Conservation (phyloP, 352 stramenopile genomes). For the Phytophthora sojae region DNA sequence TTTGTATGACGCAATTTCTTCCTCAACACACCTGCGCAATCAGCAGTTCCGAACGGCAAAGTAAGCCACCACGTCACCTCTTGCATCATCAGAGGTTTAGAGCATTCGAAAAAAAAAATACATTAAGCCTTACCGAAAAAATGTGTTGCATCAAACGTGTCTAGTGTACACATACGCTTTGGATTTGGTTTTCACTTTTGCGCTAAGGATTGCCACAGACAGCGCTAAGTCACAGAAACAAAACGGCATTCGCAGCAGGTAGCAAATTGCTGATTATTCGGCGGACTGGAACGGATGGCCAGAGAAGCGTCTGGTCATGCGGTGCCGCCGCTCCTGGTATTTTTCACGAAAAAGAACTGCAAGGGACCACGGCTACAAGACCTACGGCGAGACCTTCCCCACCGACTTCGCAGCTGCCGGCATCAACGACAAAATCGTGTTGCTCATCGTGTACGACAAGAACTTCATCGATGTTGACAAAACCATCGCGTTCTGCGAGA, state of each 20-base stretch:
- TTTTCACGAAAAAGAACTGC: constrained; percentile 11
- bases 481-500: constrained; percentile 2
- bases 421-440: background rate
- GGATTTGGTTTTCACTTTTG: too few relatives aligned
- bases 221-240: too few relatives aligned
- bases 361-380: constrained; percentile 1
- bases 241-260: too few relatives aligned
- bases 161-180: too few relatives aligned
- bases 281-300: constrained; percentile 1
- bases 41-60: background rate
- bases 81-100: too few relatives aligned
- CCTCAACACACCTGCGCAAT: background rate
- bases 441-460: constrained; percentile 7
- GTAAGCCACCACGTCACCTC: too few relatives aligned
- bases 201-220: too few relatives aligned
- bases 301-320: background rate
- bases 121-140: too few relatives aligned
- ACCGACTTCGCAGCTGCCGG: background rate
- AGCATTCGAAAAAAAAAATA: too few relatives aligned
- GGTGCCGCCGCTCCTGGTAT: background rate
- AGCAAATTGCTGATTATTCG: too few relatives aligned
- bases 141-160: too few relatives aligned
- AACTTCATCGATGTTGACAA: constrained; percentile 6
- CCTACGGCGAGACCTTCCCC: background rate
- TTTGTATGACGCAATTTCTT: background rate